phyloP scores from a whole-genome alignment of 179 eudicot species.

The Drosera spatulata region DNA sequence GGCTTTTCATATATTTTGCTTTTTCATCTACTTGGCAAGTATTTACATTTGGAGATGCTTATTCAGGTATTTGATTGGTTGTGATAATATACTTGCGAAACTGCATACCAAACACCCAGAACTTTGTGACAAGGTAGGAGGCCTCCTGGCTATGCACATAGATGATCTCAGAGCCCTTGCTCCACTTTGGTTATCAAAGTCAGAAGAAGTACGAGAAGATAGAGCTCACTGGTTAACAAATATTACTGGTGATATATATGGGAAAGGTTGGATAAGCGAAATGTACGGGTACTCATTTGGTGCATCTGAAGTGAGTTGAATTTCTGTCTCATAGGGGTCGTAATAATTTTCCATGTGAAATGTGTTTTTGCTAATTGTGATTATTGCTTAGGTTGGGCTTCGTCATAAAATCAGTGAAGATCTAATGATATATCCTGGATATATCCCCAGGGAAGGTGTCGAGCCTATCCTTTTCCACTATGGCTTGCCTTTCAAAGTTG shows the following conservation, averaged over 20 bases:
- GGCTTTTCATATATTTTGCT: background rate
- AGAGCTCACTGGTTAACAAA: conserved; percentile 88
- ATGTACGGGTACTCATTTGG: conserved; percentile 99
- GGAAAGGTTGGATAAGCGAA: conserved; percentile 93
- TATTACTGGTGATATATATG: conserved; percentile 88
- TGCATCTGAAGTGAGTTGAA: conserved; percentile 69
- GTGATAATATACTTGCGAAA: conserved; percentile 86
- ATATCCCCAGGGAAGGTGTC: conserved; percentile 58
- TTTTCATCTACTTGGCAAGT: background rate
- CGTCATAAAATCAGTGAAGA: conserved; percentile 80
- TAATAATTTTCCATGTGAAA: background rate
- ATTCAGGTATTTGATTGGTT: conserved; percentile 82
- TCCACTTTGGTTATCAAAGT: conserved; percentile 94
- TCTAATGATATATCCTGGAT: conserved; percentile 93
- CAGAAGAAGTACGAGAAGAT: conserved; percentile 96
- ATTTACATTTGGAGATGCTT: conserved; percentile 10
- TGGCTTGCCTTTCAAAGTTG: conserved; percentile 79
- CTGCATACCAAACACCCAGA: conserved; percentile 88
- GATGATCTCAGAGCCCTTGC: conserved; percentile 94
- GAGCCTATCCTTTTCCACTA: conserved; percentile 94
- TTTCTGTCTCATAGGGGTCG: conserved; percentile 4
- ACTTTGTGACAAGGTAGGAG: conserved; percentile 96
- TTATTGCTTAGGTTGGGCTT: conserved; percentile 71
- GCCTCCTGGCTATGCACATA: conserved; percentile 82
- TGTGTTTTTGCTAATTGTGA: conserved; percentile 8